These are phyloP conservation scores for Talaromyces adpressus DNA, from an alignment of 495 filamentous ascomycete species.

Conservation along the genomic window DNA sequence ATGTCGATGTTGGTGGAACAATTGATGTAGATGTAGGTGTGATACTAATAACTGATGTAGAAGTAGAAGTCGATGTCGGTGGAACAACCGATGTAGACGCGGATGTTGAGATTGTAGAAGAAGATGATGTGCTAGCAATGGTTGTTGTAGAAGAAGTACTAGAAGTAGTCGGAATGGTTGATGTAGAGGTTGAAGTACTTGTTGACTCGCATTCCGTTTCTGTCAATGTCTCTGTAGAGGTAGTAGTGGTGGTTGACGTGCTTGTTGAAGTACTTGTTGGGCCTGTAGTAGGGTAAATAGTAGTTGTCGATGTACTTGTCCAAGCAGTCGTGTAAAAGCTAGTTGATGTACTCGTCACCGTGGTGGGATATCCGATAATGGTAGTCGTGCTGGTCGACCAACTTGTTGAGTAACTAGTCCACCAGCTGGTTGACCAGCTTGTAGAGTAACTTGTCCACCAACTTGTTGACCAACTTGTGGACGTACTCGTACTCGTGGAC, in stretches of 20 bases:
- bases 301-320: conserved; percentile 1
- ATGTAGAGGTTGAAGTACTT: neutral
- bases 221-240: neutral
- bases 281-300: neutral
- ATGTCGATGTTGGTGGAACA: neutral
- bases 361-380: neutral
- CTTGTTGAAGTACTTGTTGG: neutral
- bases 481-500: neutral
- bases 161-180: neutral
- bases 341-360: neutral
- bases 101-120: neutral
- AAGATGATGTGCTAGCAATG: neutral
- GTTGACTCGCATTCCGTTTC: neutral
- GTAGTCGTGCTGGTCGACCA: neutral
- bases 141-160: conserved; percentile 10
- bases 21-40: neutral
- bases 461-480: neutral
- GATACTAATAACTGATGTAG: no score
- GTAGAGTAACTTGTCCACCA: conserved; percentile 2
- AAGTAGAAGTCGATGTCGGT: no score
- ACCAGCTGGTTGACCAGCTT: neutral
- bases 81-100: no score
- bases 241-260: conserved; percentile 4
- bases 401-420: neutral
- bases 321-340: conserved; percentile 1